These are phyloP conservation scores for Monilinia fructicola DNA, from an alignment of 2,329 filamentous ascomycete species.

Conservation along the genomic window DNA sequence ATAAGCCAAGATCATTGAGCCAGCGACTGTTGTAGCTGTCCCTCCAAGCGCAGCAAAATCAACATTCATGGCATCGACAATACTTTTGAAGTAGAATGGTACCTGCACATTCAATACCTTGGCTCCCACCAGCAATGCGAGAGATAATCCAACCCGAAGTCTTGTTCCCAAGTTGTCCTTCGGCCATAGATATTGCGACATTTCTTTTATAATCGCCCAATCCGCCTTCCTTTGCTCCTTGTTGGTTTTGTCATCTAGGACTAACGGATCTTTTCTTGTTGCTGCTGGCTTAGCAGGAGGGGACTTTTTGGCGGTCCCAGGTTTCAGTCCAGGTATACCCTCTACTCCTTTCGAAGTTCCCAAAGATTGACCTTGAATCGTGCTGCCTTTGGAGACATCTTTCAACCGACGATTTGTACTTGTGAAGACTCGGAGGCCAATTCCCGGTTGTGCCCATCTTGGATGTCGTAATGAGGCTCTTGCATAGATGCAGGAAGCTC, in stretches of 20 bases:
- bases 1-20: slow-evolving; percentile 91
- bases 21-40: slow-evolving; percentile 83
- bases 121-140: slow-evolving; percentile 79
- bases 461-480: slow-evolving; percentile 30
- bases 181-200: slow-evolving; percentile 95
- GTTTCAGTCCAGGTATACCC: slow-evolving; percentile 30
- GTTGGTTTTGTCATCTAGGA: slow-evolving; percentile 65
- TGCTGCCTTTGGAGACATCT: slow-evolving; percentile 31
- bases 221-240: slow-evolving; percentile 94
- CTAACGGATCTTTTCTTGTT: slow-evolving; percentile 54
- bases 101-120: slow-evolving; percentile 98
- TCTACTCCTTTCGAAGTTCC: slow-evolving; percentile 30
- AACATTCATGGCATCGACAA: slow-evolving; percentile 97
- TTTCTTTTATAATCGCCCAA: slow-evolving; percentile 98
- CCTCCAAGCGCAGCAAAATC: slow-evolving; percentile 86
- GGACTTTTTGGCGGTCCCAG: slow-evolving; percentile 33
- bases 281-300: slow-evolving; percentile 26
- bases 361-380: slow-evolving; percentile 31
- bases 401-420: slow-evolving; percentile 32
- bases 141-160: slow-evolving; percentile 79
- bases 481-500: slow-evolving; percentile 36
- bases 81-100: slow-evolving; percentile 98
- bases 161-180: slow-evolving; percentile 83
- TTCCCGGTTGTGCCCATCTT: slow-evolving; percentile 31
- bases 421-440: slow-evolving; percentile 38